A percentile compares a stretch with the other conserved stretches of the same genome.
Evolutionary conservation across 768 basidiomycete species (phyloP).

Genomic region (Phaffia tasmanica): DNA sequence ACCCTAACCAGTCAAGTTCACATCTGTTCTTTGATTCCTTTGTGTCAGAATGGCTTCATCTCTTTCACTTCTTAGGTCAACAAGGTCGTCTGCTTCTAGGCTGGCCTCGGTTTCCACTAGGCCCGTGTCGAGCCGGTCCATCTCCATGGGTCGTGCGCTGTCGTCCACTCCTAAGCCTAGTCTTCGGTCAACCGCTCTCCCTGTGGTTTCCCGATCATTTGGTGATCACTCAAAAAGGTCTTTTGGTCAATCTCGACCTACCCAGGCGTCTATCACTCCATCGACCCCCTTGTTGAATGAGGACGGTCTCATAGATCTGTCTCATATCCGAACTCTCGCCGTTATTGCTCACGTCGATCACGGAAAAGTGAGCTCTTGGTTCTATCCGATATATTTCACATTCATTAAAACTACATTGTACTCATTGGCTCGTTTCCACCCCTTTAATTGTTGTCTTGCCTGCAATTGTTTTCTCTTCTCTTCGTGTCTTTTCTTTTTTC

Average conservation of each 20-base stretch:
- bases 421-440: background rate
- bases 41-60: too few species aligned
- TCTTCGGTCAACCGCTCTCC: too few species aligned
- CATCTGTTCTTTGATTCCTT: too few species aligned
- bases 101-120: too few species aligned
- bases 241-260: background rate
- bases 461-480: background rate
- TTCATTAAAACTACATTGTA: background rate
- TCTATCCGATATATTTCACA: background rate
- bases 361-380: background rate
- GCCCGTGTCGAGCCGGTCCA: too few species aligned
- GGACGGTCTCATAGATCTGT: slow-evolving; percentile 8
- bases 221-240: too few species aligned
- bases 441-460: background rate
- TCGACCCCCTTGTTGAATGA: slow-evolving; percentile 17
- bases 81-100: too few species aligned
- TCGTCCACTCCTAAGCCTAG: too few species aligned
- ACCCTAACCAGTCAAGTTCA: background rate
- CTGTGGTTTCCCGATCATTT: too few species aligned
- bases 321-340: slow-evolving; percentile 21
- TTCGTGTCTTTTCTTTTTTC: background rate
- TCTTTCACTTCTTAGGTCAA: too few species aligned
- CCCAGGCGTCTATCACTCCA: slow-evolving; percentile 2
- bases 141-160: too few species aligned
- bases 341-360: slow-evolving; percentile 26